phyloP scores from a whole-genome alignment of 208 protist genomes.

The Tritrichomonas foetus region DNA sequence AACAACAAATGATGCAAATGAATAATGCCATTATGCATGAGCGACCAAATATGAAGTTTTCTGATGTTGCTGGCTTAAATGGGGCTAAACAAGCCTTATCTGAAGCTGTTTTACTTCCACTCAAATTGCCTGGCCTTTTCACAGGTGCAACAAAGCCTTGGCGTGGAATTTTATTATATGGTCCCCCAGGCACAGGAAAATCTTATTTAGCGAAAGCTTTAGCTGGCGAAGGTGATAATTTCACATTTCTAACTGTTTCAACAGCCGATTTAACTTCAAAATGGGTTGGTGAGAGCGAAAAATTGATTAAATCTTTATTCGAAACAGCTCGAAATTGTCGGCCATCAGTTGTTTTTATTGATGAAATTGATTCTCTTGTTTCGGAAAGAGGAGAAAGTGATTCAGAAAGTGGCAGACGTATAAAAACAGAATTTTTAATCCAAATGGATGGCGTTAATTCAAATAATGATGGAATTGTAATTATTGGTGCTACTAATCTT shows the following conservation, averaged over 20 bases:
- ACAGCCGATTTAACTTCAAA: constrained; percentile 58
- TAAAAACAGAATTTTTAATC: constrained; percentile 98
- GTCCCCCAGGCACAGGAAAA: constrained; percentile 78
- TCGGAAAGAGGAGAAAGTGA: constrained; percentile 69
- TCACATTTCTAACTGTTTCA: constrained; percentile 64
- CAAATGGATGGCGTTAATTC: not conserved
- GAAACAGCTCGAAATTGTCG: constrained; percentile 60
- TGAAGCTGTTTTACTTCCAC: constrained; percentile 65
- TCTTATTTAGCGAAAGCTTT: constrained; percentile 67
- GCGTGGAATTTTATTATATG: constrained; percentile 64
- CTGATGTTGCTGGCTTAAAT: constrained; percentile 83
- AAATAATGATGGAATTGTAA: not conserved
- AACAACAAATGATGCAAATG: not conserved
- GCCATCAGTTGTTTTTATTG: constrained; percentile 98
- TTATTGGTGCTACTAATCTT: not conserved
- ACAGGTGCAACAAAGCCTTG: constrained; percentile 69
- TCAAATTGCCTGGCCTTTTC: constrained; percentile 61
- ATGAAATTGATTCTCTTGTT: constrained; percentile 92
- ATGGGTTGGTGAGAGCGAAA: constrained; percentile 58
- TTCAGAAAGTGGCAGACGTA: constrained; percentile 78
- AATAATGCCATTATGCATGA: constrained; percentile 69
- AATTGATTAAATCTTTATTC: constrained; percentile 54
- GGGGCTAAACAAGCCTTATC: constrained; percentile 83
- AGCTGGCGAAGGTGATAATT: not conserved
- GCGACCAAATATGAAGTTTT: constrained; percentile 83